Conservation (phyloP, 805 yeast genomes). For the Debaryomyces maramus region DNA sequence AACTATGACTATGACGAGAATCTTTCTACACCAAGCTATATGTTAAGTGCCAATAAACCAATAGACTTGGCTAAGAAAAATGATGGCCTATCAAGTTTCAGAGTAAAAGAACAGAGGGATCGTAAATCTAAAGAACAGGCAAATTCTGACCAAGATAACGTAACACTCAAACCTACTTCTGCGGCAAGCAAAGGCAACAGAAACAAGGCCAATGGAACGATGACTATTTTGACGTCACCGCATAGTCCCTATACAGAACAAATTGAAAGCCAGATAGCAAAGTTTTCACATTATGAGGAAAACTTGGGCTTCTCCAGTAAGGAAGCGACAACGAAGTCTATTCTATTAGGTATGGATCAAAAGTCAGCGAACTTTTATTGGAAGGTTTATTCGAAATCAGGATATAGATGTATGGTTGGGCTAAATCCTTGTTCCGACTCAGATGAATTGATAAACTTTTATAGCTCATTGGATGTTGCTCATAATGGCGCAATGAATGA, state of each 20-base stretch:
- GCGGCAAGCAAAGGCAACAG: neutral
- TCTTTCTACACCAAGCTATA: neutral
- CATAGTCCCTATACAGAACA: no score
- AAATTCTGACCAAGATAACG: no score
- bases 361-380: neutral
- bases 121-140: neutral
- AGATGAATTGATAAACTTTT: neutral
- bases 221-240: no score
- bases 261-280: no score
- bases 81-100: neutral
- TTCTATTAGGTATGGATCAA: neutral
- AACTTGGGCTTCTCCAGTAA: neutral
- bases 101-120: neutral
- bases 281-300: neutral
- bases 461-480: neutral
- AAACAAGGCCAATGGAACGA: neutral
- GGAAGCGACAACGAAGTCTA: neutral
- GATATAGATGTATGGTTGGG: neutral
- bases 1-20: constrained; percentile 1
- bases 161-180: neutral
- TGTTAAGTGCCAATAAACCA: constrained; percentile 4
- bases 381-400: neutral
- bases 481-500: constrained; percentile 12
- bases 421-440: neutral
- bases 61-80: neutral